Evolutionary conservation across 257 asterid species (phyloP), one percentile per base, ranked within the genome.

Genomic region (Prunella vulgaris): DNA sequence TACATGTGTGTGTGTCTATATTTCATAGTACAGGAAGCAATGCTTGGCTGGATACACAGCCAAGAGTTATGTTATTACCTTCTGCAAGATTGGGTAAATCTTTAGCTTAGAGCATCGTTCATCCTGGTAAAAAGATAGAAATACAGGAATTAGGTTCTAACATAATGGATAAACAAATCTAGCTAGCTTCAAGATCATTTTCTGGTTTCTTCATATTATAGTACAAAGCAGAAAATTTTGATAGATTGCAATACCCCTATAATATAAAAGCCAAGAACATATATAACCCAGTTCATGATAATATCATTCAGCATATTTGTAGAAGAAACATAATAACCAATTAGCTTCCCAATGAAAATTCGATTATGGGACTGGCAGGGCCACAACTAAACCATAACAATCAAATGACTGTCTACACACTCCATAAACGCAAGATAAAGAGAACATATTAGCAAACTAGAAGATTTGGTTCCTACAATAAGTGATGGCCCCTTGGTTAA

Each of bases 41-140:
- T 17, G 64, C 15, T 56, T 58, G 69, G 64, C 48, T 6, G 42
- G 10, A 62, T 5, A 33, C 71, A 24, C 63, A 64, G 38, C 38
- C 65, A 64, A 74, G 66, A 54, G 46, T 37, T 12, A 44, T 63
- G 64, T 71, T 44, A 70, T 74, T 80, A 94, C 99, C 99, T 94
- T 94, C 84, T 94, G 98, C 85, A 91, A 84, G 81, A 94, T 89
- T 37, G 98, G 99, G 70, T 87, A 91, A 57, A 94, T 86, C 77
- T 89, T 94, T 57, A 94, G 84, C 85, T 91, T 94, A 2, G 98
- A 91, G 90, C 97, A 94, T 14, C 99, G 93, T 76, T 94, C 99
- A 77, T 94, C 99, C 99, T 94, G 93, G 35, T 71, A 66, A 70
- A 63, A 42, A 74, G 44, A 71, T 54, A 40, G 61, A 60, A 72